A percentile compares a stretch with the other conserved stretches of the same genome.
Evolutionary conservation across 768 basidiomycete genomes (phyloP).

Genomic region (Tulasnella sp.): DNA sequence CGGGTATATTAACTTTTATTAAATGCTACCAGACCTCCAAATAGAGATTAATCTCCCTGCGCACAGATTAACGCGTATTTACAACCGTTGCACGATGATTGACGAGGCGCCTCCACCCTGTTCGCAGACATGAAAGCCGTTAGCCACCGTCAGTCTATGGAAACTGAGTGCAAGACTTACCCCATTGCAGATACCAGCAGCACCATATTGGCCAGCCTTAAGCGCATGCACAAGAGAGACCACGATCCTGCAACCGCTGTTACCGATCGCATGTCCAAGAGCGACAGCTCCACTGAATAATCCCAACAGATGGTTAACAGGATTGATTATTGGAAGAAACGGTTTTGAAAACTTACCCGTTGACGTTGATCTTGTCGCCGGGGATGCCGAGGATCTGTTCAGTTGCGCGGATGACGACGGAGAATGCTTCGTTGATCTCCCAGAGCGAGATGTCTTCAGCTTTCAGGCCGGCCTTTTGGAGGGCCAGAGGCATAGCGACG

Average conservation of each 20-base stretch:
- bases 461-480: conserved; percentile 76
- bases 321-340: conserved; percentile 6
- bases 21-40: too few relatives aligned
- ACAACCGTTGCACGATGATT: conserved; percentile 55
- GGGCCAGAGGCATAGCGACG: conserved; percentile 75
- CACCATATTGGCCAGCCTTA: conserved; percentile 85
- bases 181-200: conserved; percentile 94
- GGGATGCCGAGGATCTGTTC: conserved; percentile 81
- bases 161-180: conserved; percentile 40
- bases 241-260: conserved; percentile 87
- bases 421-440: conserved; percentile 98
- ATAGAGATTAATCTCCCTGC: too few relatives aligned
- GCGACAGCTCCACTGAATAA: conserved; percentile 81
- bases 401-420: conserved; percentile 80
- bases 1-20: too few relatives aligned
- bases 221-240: conserved; percentile 89
- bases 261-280: conserved; percentile 92
- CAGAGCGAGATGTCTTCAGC: conserved; percentile 79
- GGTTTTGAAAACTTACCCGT: conserved; percentile 47
- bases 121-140: conserved; percentile 13
- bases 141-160: background rate
- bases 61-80: background rate
- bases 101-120: conserved; percentile 91
- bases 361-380: conserved; percentile 78
- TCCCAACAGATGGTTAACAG: conserved; percentile 9